Conservation (phyloP, 164 flowering plant genomes). For the Akebia trifoliata region DNA sequence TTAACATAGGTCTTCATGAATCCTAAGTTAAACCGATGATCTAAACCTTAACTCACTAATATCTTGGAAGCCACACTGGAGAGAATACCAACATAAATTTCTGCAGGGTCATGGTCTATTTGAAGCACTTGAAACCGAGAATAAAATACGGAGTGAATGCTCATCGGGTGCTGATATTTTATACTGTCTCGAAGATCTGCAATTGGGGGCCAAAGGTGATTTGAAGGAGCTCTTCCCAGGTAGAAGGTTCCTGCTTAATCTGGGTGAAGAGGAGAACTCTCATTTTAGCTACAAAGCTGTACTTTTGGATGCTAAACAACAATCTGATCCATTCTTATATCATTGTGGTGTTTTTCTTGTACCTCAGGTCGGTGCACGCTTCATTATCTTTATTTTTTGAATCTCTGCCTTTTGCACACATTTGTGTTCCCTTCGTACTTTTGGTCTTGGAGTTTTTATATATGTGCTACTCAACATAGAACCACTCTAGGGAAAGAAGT, state of each 20-base stretch:
- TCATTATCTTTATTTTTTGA: neutral
- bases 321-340: constrained; percentile 43
- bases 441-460: too few relatives aligned
- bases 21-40: neutral
- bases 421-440: neutral
- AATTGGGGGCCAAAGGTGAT: constrained; percentile 65
- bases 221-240: constrained; percentile 50
- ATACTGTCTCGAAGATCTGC: constrained; percentile 71
- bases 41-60: constrained; percentile 1
- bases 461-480: neutral
- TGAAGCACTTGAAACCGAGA: constrained; percentile 74
- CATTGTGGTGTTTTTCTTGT: constrained; percentile 85
- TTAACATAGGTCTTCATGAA: neutral
- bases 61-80: constrained; percentile 5
- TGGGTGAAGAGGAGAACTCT: constrained; percentile 53
- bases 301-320: constrained; percentile 65
- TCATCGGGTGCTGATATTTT: constrained; percentile 49
- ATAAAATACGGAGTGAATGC: constrained; percentile 49
- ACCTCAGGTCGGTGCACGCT: constrained; percentile 49
- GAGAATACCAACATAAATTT: constrained; percentile 9
- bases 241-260: constrained; percentile 50
- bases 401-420: too few relatives aligned
- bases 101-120: constrained; percentile 57
- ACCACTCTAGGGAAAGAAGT: neutral
- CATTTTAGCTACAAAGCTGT: constrained; percentile 64